A percentile compares a stretch with the other conserved stretches of the same genome.
These are phyloP conservation scores for Fusarium agapanthi DNA, from an alignment of 2,329 filamentous ascomycete species.

Conservation along the genomic window DNA sequence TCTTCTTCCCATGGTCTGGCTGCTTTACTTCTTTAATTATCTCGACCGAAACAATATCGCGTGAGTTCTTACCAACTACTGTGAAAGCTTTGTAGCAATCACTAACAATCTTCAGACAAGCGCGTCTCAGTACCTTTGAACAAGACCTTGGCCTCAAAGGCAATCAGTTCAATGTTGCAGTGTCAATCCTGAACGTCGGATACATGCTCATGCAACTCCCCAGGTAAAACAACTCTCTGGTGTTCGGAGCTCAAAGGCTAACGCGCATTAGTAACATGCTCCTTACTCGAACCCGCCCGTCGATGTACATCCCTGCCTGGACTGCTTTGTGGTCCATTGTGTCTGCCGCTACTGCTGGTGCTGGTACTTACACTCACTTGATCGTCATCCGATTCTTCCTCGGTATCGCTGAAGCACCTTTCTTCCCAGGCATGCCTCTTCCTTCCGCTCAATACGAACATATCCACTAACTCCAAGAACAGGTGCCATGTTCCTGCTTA, in stretches of 20 bases:
- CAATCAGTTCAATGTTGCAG: constrained; percentile 38
- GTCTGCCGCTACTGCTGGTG: constrained; percentile 33
- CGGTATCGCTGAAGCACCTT: constrained; percentile 37
- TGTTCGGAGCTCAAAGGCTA: fast-evolving
- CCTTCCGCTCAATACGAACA: no score
- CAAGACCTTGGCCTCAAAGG: constrained; percentile 37
- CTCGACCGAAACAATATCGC: constrained; percentile 37
- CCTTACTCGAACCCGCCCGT: constrained; percentile 22
- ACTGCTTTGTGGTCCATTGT: constrained; percentile 35
- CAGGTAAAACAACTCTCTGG: not conserved
- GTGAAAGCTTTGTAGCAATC: not conserved
- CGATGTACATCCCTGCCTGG: constrained; percentile 28
- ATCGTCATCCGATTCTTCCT: constrained; percentile 33
- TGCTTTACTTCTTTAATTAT: constrained; percentile 39
- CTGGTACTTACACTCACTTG: constrained; percentile 6
- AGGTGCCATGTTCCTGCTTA: not conserved
- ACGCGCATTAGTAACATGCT: constrained; percentile 10
- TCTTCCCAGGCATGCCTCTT: constrained; percentile 30
- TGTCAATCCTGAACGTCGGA: constrained; percentile 40
- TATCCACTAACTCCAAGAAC: not conserved
- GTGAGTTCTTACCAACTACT: not conserved
- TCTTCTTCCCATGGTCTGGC: constrained; percentile 37
- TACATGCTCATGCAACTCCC: constrained; percentile 26
- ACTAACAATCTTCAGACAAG: constrained; percentile 26
- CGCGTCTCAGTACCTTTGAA: constrained; percentile 35